Conservation (phyloP, 176 grass and related monocot genomes). For the Aegilops speltoides region DNA sequence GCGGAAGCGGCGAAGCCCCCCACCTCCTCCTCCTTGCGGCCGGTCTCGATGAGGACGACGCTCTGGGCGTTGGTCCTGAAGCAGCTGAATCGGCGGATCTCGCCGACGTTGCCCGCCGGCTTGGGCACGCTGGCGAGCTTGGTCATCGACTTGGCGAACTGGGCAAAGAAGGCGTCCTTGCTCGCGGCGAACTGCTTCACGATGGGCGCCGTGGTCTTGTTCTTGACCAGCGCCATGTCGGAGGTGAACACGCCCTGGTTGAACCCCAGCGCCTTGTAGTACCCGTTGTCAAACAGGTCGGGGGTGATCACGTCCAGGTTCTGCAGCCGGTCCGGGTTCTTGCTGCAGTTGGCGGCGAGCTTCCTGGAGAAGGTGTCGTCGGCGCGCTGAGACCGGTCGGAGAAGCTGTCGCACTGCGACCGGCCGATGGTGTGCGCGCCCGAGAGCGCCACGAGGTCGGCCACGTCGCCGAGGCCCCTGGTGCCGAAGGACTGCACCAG, state of each 20-base stretch:
- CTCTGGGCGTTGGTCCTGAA: neutral
- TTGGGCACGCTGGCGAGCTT: slow-evolving; percentile 30
- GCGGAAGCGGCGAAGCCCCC: slow-evolving; percentile 3
- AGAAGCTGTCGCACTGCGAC: slow-evolving; percentile 47
- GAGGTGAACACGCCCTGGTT: slow-evolving; percentile 38
- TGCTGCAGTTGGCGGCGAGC: slow-evolving; percentile 25
- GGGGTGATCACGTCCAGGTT: slow-evolving; percentile 25
- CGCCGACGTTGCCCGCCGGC: slow-evolving; percentile 2
- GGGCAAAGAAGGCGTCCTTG: slow-evolving; percentile 36
- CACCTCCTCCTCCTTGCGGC: too few species aligned
- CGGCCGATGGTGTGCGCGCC: slow-evolving; percentile 66
- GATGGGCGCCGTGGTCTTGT: neutral
- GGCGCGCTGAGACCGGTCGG: neutral
- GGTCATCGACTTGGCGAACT: slow-evolving; percentile 33
- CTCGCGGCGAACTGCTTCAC: neutral
- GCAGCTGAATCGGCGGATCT: slow-evolving; percentile 33
- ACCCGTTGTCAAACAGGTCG: slow-evolving; percentile 35
- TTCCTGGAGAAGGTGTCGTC: slow-evolving; percentile 38
- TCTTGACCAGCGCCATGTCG: slow-evolving; percentile 32
- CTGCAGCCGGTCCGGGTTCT: neutral
- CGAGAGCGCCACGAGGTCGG: slow-evolving; percentile 58
- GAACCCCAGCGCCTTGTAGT: slow-evolving; percentile 26
- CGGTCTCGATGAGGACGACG: neutral
- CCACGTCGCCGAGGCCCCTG: slow-evolving; percentile 3
- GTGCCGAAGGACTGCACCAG: neutral